Percentiles rank a stretch among this genome's conserved stretches.
phyloP scores from a whole-genome alignment of 441 rosid species.

The Arabidopsis hybrid region DNA sequence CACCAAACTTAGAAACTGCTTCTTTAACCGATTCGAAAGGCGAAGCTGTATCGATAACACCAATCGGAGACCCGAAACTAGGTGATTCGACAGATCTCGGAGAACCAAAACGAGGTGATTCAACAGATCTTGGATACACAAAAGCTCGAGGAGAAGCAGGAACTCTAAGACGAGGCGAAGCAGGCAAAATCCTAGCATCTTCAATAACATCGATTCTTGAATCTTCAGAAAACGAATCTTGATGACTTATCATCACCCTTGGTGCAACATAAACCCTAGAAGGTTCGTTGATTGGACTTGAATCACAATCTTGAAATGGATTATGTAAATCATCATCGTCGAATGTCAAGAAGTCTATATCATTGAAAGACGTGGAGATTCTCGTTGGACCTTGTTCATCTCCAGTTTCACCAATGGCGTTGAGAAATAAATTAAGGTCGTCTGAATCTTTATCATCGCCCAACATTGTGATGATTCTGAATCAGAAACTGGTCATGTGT shows the following conservation, averaged over 20 bases:
- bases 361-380: constrained; percentile 29
- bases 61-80: constrained; percentile 38
- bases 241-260: constrained; percentile 44
- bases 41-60: constrained; percentile 71
- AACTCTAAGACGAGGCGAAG: constrained; percentile 36
- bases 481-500: constrained; percentile 5
- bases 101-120: constrained; percentile 38
- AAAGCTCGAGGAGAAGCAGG: constrained; percentile 47
- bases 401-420: constrained; percentile 37
- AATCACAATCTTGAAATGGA: constrained; percentile 35
- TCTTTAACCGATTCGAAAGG: constrained; percentile 93
- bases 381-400: constrained; percentile 15
- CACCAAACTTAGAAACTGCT: constrained; percentile 92
- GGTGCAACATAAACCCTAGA: constrained; percentile 46
- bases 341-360: neutral
- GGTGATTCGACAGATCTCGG: constrained; percentile 42
- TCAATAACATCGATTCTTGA: constrained; percentile 45
- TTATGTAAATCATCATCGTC: constrained; percentile 21
- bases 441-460: constrained; percentile 36
- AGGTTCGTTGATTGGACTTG: constrained; percentile 26
- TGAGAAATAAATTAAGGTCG: constrained; percentile 37
- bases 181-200: constrained; percentile 41
- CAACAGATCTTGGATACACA: constrained; percentile 40
- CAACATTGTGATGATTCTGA: constrained; percentile 24
- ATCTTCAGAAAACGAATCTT: constrained; percentile 45